Evolutionary conservation across 1,139 yeast species (phyloP), one percentile per base, ranked within the genome.

Genomic region (Candida sp.): DNA sequence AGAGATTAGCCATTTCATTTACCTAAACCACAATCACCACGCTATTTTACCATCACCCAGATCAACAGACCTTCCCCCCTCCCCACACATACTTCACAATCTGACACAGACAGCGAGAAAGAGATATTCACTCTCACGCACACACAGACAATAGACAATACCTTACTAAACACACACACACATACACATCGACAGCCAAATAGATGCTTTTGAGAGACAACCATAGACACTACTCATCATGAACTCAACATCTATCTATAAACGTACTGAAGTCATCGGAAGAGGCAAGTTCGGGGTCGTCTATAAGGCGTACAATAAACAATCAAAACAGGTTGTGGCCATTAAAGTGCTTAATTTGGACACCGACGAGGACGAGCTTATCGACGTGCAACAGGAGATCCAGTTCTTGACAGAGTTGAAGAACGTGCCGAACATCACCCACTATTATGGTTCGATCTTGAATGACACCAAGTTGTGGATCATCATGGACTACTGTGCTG

Each of bases 271-370:
- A 67, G 87, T 93, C 41, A 88, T 96, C 25, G 99, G 99, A 5
- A 80, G 96, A 54, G 99, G 99, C 17, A 93, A 92, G 72, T 96
- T 94, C 69, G 99, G 99, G 39, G 88, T 93, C 34, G 99, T 96
- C 8, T 96, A 94, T 69, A 93, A 92, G 65, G 96, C 97, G 8
- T 69, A 78, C 54, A 80, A 86, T 62, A 71, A 78, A 49, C 83
- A 78, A 49, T 82, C 90, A 34, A 87, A 86, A 59, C 88, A 87
- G 57, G 83, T 90, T 2, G 96, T 90, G 52, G 99, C 99, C 37
- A 92, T 96, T 63, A 96, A 96, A 64, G 96, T 94, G 9, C 78
- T 96, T 56, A 92, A 93, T 63, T 75, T 96, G 52, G 99, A 96
- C 66, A 91, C 98, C 0, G 91, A 88, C 46, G 94, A 90, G 57